phyloP scores from a whole-genome alignment of 23 red algal genomes.

The Gracilaria vermiculophylla region DNA sequence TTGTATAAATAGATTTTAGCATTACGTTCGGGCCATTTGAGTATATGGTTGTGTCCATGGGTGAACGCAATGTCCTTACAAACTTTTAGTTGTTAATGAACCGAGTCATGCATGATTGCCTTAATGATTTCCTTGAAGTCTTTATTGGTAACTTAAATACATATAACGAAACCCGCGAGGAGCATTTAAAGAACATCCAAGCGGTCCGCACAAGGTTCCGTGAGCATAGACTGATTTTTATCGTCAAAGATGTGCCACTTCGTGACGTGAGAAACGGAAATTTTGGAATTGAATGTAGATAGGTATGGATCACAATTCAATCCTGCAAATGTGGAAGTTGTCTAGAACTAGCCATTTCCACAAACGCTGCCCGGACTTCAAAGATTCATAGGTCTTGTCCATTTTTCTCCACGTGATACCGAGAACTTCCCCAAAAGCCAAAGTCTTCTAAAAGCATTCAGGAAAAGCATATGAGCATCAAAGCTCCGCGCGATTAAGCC shows the following conservation, averaged over 20 bases:
- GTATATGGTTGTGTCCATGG: neutral
- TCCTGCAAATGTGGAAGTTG: no score
- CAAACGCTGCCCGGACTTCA: no score
- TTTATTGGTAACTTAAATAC: conserved; percentile 5
- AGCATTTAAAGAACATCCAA: neutral
- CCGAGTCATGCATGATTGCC: neutral
- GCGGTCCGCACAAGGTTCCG: neutral
- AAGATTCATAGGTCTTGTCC: no score
- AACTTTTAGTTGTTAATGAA: conserved; percentile 1
- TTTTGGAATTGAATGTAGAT: neutral
- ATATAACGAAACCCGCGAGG: neutral
- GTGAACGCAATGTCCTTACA: conserved; percentile 1
- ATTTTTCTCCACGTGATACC: no score
- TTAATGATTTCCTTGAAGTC: neutral
- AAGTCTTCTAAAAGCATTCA: no score
- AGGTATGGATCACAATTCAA: no score
- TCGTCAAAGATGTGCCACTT: neutral
- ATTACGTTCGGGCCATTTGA: conserved; percentile 1
- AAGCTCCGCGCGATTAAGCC: no score
- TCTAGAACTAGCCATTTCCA: no score
- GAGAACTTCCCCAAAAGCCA: no score
- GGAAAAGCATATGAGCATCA: no score
- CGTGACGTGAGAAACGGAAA: neutral
- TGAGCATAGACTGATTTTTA: neutral
- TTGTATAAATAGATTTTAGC: neutral